Evolutionary conservation across 1,139 yeast species (phyloP).

Genomic region (Magnusiomyces paraingens): DNA sequence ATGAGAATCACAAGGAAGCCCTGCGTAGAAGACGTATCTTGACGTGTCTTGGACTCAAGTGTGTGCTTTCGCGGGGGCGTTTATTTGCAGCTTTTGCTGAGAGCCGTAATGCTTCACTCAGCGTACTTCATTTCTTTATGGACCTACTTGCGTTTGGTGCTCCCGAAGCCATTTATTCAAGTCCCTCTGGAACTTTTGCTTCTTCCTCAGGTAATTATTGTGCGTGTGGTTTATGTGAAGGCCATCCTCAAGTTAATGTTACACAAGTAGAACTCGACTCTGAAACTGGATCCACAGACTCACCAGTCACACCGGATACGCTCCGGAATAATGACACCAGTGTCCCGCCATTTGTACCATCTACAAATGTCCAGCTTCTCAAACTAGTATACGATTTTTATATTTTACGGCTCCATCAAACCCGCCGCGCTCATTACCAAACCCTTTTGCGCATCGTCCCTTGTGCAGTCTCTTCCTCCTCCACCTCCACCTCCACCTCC

Average conservation of each 20-base stretch:
- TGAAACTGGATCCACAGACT: not conserved
- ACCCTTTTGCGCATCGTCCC: not conserved
- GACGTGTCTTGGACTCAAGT: not conserved
- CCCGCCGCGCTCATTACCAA: conserved; percentile 7
- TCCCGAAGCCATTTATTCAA: conserved; percentile 7
- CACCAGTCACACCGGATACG: not conserved
- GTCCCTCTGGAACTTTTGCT: too few species aligned
- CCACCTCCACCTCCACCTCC: too few species aligned
- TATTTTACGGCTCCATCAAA: conserved; percentile 5
- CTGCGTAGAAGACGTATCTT: not conserved
- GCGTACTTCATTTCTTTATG: conserved; percentile 5
- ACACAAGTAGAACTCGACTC: not conserved
- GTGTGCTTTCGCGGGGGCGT: not conserved
- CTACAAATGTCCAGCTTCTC: conserved; percentile 3
- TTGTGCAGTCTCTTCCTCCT: not conserved
- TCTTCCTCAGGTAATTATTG: not conserved
- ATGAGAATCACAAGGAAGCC: not conserved
- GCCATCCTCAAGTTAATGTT: too few species aligned
- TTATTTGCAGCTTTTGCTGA: conserved; percentile 3
- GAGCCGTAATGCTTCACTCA: conserved; percentile 4
- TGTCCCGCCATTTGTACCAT: not conserved
- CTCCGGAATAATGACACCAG: too few species aligned
- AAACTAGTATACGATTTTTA: conserved; percentile 7
- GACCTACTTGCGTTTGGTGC: conserved; percentile 6
- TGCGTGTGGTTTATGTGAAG: not conserved